Base-by-base conservation (phyloP, 331 rosid species). In the Cucumis variabilis region DNA sequence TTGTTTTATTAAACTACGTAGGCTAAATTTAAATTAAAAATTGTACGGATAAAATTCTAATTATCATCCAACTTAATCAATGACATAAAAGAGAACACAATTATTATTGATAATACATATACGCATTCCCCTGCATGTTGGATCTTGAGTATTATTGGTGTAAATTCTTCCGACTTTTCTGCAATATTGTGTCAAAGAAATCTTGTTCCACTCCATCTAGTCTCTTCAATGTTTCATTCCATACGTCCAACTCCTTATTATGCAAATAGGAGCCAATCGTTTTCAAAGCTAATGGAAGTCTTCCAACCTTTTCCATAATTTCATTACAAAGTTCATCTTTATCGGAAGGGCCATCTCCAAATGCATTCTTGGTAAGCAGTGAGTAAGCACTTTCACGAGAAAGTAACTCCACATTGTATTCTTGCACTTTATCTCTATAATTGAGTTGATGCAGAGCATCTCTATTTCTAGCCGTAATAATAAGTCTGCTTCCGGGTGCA, bases 381-480 rank as follows among this genome's bases (percentile, higher is more conserved):
- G 48, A 33, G 50, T 5, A 15, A 23, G 78, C 78, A 33, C 37
- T 33, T 6, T 33, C 23, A 16, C 15, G 4, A 72, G 8, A 9
- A 5, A 72, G 46, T 72, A 30, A 33, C 14, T 72, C 78, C 0
- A 72, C 50, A 17, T 72, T 72, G 50, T 72, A 72, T 48, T 76
- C 63, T 5, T 1, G 20, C 37, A 48, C 11, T 48, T 23, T 6
- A 14, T 62, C 20, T 10, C 11, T 11, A 16, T 19, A 41, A 5
- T 41, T 41, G 0, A 7, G 23, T 1, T 6, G 41, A 5, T 1
- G 65, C 14, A 77, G 37, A 11, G 48, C 1, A 21, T 76, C 21
- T 76, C 14, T 77, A 2, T 41, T 77, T 50, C 72, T 86, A 28
- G 87, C 86, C 23, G 90, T 89, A 21, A 89, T 20, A 37, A 89